Evolutionary conservation across 2,329 filamentous ascomycete genomes (phyloP), one percentile per base, ranked within the genome.

Genomic region (Xylaria arbuscula): DNA sequence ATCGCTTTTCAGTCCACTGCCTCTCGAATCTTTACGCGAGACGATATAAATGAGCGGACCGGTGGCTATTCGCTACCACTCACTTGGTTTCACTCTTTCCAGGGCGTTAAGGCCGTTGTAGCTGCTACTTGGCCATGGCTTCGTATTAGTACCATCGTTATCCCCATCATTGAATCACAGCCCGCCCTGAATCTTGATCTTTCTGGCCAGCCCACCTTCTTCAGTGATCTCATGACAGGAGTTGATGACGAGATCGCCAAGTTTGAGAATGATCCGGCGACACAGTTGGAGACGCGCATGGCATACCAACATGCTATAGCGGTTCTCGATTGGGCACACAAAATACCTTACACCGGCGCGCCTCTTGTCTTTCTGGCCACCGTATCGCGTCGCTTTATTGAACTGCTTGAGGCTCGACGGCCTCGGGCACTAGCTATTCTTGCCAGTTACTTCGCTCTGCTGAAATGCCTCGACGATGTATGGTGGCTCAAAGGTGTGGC

Each of bases 401-500:
- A 88, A 64, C 83, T 88, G 36, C 83, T 92, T 13, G 85, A 87
- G 69, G 81, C 84, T 62, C 85, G 86, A 66, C 84, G 87, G 13
- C 89, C 89, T 1, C 86, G 89, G 13, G 88, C 89, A 1, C 81
- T 92, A 34, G 85, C 86, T 38, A 88, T 91, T 42, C 83, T 91
- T 1, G 89, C 89, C 7, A 89, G 87, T 76, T 92, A 90, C 77
- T 91, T 91, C 73, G 89, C 88, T 34, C 80, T 91, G 45, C 81
- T 92, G 55, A 89, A 89, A 74, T 84, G 85, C 40, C 82, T 91
- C 70, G 86, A 90, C 68, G 78, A 83, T 17, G 81, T 89, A 17
- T 93, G 91, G 91, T 93, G 91, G 90, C 81, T 92, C 34, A 84
- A 88, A 22, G 89, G 90, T 47, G 89, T 91, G 74, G 86, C 89